Evolutionary conservation across 768 basidiomycete species (phyloP).

Genomic region (Termitomyces eurrhizus): DNA sequence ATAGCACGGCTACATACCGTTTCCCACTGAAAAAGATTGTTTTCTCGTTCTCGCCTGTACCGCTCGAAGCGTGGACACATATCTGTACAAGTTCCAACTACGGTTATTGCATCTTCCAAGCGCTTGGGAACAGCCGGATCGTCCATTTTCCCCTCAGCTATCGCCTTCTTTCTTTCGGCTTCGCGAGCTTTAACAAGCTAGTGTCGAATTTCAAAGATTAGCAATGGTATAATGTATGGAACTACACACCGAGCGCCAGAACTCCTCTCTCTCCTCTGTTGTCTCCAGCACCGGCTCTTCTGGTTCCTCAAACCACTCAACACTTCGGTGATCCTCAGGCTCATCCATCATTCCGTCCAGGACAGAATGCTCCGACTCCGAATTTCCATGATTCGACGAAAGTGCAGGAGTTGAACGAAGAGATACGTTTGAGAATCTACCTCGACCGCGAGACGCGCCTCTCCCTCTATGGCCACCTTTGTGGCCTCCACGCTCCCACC

Average conservation of each 20-base stretch:
- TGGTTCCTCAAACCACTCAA: conserved; percentile 23
- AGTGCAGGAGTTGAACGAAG: conserved; percentile 28
- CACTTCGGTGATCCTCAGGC: conserved; percentile 27
- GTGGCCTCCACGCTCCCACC: conserved; percentile 62
- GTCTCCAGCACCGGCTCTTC: conserved; percentile 54
- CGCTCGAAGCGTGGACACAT: conserved; percentile 97
- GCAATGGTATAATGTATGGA: conserved; percentile 14
- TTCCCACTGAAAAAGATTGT: conserved; percentile 85
- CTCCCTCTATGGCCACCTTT: conserved; percentile 44
- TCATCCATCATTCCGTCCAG: conserved; percentile 31
- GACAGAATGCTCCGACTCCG: conserved; percentile 22
- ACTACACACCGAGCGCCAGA: conserved; percentile 65
- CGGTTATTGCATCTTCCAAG: conserved; percentile 87
- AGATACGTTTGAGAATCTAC: conserved; percentile 39
- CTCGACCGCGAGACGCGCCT: conserved; percentile 28
- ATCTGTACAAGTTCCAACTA: conserved; percentile 86
- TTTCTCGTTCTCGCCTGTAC: conserved; percentile 85
- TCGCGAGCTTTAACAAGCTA: conserved; percentile 76
- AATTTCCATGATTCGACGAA: conserved; percentile 12
- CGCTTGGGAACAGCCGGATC: conserved; percentile 77
- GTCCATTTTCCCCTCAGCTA: conserved; percentile 83
- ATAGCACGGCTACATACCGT: conserved; percentile 55
- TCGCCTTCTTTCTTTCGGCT: conserved; percentile 64
- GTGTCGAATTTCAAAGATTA: conserved; percentile 19
- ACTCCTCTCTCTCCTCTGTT: conserved; percentile 60